Evolutionary conservation across 2,329 filamentous ascomycete species (phyloP), one percentile per base, ranked within the genome.

Genomic region (Dothistroma pini): DNA sequence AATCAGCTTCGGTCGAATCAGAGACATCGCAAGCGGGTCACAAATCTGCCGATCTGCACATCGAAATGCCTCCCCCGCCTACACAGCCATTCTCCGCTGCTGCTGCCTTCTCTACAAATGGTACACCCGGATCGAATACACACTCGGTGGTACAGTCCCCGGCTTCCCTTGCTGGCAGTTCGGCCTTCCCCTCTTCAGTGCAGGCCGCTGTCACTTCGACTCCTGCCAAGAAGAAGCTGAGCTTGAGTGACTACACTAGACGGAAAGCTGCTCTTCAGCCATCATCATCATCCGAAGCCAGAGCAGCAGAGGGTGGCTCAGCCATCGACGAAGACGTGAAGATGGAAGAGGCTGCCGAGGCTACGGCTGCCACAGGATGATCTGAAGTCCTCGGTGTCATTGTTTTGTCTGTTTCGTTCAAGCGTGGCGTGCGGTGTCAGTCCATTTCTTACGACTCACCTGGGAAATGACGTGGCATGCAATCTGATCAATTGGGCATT

Each of bases 161-260:
- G 22, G 66, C 69, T 11, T 59, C 63, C 32, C 49, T 67, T 19
- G 66, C 63, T 25, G 58, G 69, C 12, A 60, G 59, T 25, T 58
- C 70, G 7, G 55, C 72, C 1, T 71, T 75, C 61, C 72, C 73
- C 10, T 73, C 74, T 2, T 74, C 76, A 10, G 76, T 80, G 29
- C 73, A 72, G 16, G 74, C 73, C 51, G 74, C 77, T 10, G 70
- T 79, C n/a, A 74, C 72, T 21, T 75, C 78, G 22, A 78, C 77
- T 29, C 70, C 71, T 1, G 72, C 74, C 25, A 75, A 77, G 61
- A 82, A 82, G 72, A 82, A 81, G 72, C 72, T 82, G 60, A 81
- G 79, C 63, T 66, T 82, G n/a, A 80, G 78, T 64, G 80, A 81
- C 57, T 82, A 81, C 61, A 80, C 78, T 5, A 79, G 75, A 55